Evolutionary conservation across 768 basidiomycete genomes (phyloP).

Genomic region (Antrodiella citrinella): DNA sequence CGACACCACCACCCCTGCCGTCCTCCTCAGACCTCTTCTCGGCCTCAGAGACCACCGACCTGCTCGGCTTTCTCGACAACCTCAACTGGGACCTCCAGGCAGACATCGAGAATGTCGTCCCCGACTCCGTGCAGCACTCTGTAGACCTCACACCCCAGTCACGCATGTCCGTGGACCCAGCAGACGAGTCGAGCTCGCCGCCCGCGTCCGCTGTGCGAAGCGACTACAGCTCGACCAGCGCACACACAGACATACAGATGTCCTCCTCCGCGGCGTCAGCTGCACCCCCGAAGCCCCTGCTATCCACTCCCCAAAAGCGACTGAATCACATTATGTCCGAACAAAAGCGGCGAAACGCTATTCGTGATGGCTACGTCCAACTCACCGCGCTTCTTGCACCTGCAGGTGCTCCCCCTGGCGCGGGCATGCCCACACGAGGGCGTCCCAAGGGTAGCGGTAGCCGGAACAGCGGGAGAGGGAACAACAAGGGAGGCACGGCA

Average conservation of each 20-base stretch:
- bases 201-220: slow-evolving; percentile 35
- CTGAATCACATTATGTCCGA: slow-evolving; percentile 93
- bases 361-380: slow-evolving; percentile 84
- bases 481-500: slow-evolving; percentile 38
- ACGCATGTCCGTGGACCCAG: background rate
- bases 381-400: slow-evolving; percentile 75
- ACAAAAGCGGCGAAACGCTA: slow-evolving; percentile 88
- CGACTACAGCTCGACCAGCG: too few relatives aligned
- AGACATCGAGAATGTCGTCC: slow-evolving; percentile 15
- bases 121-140: background rate
- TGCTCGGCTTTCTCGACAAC: slow-evolving; percentile 78
- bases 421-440: slow-evolving; percentile 71
- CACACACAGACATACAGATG: slow-evolving; percentile 15
- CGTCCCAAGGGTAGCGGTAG: slow-evolving; percentile 73
- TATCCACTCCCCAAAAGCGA: slow-evolving; percentile 81
- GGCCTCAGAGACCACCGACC: slow-evolving; percentile 65
- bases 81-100: slow-evolving; percentile 60
- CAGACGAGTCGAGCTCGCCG: slow-evolving; percentile 38
- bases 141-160: background rate
- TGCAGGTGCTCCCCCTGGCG: slow-evolving; percentile 55
- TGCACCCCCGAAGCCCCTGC: slow-evolving; percentile 43
- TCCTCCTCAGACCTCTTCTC: slow-evolving; percentile 76
- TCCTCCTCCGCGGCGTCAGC: slow-evolving; percentile 19
- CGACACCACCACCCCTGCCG: slow-evolving; percentile 53
- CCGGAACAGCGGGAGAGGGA: slow-evolving; percentile 35